Percentiles rank a stretch among this genome's conserved stretches.
These are phyloP conservation scores for Phytomonas serpens DNA, from an alignment of 208 protist species.

Conservation along the genomic window DNA sequence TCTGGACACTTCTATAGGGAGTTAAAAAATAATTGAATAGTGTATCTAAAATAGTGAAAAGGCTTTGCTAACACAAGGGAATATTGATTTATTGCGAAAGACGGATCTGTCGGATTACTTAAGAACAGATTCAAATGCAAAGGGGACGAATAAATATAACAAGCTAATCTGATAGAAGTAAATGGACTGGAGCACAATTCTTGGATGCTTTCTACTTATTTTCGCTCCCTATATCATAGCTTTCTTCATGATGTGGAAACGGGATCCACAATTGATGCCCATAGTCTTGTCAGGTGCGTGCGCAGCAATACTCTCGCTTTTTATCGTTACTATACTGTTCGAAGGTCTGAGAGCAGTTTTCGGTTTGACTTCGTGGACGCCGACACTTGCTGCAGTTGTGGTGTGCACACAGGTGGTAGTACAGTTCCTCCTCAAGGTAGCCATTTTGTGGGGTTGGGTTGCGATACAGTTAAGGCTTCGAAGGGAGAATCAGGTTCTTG, in stretches of 20 bases:
- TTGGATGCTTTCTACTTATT: neutral
- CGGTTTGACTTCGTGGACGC: neutral
- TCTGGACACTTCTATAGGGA: neutral
- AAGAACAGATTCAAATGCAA: neutral
- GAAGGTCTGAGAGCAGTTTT: neutral
- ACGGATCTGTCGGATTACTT: neutral
- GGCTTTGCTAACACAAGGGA: neutral
- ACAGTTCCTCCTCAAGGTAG: slow-evolving; percentile 17
- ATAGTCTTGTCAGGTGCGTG: neutral
- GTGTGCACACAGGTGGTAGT: slow-evolving; percentile 21
- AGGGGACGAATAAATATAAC: neutral
- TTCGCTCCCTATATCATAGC: neutral
- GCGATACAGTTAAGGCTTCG: slow-evolving; percentile 22
- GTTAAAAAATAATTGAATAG: neutral
- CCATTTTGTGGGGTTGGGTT: slow-evolving; percentile 21
- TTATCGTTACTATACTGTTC: neutral
- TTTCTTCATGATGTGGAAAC: neutral
- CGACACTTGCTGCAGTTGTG: slow-evolving; percentile 9
- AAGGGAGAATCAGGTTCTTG: slow-evolving; percentile 23
- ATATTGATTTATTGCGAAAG: neutral
- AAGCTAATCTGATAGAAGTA: neutral
- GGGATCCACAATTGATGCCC: neutral
- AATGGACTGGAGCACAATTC: neutral
- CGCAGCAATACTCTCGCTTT: neutral
- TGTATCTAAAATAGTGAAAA: neutral